Evolutionary conservation across 805 yeast species (phyloP).

Genomic region (Cephaloascus fragrans): DNA sequence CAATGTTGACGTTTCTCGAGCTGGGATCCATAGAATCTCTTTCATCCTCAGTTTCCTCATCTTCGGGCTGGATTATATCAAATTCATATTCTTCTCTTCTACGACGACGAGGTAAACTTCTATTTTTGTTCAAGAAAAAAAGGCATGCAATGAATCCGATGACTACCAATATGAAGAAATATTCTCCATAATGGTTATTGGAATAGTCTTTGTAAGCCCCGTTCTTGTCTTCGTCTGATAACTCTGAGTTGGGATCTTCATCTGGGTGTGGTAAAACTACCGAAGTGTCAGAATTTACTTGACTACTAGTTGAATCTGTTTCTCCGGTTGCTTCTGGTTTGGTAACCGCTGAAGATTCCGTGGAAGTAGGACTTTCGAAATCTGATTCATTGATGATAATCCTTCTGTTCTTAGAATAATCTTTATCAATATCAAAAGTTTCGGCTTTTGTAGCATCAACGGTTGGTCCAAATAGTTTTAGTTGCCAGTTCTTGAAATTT

Average conservation of each 20-base stretch:
- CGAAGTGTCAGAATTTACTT: constrained; percentile 1
- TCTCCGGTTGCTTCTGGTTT: constrained; percentile 4
- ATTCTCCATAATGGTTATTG: constrained; percentile 44
- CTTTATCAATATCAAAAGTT: constrained; percentile 39
- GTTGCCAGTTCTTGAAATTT: constrained; percentile 56
- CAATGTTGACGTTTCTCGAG: constrained; percentile 1
- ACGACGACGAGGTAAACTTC: constrained; percentile 37
- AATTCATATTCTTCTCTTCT: constrained; percentile 68
- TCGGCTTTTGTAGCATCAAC: constrained; percentile 55
- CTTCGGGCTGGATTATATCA: constrained; percentile 67
- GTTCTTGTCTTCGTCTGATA: constrained; percentile 16
- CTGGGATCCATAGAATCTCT: constrained; percentile 4
- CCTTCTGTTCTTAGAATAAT: constrained; percentile 30
- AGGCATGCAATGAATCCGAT: constrained; percentile 43
- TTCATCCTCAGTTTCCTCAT: constrained; percentile 12
- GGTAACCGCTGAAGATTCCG: constrained; percentile 4
- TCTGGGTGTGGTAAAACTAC: constrained; percentile 6
- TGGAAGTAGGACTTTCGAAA: constrained; percentile 5
- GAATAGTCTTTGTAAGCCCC: constrained; percentile 25
- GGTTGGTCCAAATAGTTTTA: constrained; percentile 76
- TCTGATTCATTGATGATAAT: constrained; percentile 12
- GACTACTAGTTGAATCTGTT: not conserved
- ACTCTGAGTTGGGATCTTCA: constrained; percentile 8
- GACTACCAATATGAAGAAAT: constrained; percentile 48
- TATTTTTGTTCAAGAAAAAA: constrained; percentile 34